A percentile compares a stretch with the other conserved stretches of the same genome.
These are phyloP conservation scores for Curvularia sp. DNA, from an alignment of 2,329 filamentous ascomycete species.

Conservation along the genomic window DNA sequence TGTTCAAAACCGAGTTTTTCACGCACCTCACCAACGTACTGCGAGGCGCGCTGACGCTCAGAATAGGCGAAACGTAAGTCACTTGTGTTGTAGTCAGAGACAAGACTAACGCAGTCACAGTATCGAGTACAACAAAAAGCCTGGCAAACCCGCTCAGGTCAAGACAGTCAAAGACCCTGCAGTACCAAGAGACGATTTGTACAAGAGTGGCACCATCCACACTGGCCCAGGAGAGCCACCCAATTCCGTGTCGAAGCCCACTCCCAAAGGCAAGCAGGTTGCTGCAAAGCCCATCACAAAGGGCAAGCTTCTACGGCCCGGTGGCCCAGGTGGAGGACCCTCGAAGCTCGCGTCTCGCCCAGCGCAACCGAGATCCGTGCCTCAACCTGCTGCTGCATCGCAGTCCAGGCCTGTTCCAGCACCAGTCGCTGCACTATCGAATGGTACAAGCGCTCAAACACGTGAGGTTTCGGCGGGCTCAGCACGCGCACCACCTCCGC, in stretches of 20 bases:
- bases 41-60: conserved; percentile 80
- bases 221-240: conserved; percentile 84
- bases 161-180: conserved; percentile 90
- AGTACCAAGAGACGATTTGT: conserved; percentile 74
- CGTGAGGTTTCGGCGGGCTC: conserved; percentile 51
- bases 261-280: conserved; percentile 84
- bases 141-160: conserved; percentile 85
- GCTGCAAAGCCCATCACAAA: conserved; percentile 89
- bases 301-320: conserved; percentile 89
- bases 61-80: conserved; percentile 72
- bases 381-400: conserved; percentile 50
- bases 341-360: conserved; percentile 70
- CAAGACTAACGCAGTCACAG: conserved; percentile 45
- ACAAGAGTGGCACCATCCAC: conserved; percentile 93
- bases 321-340: conserved; percentile 81
- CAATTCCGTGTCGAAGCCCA: conserved; percentile 81
- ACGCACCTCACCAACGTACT: conserved; percentile 85
- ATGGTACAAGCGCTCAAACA: conserved; percentile 52
- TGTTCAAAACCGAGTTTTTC: conserved; percentile 97
- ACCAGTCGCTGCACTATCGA: conserved; percentile 61
- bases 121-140: conserved; percentile 98
- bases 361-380: conserved; percentile 47
- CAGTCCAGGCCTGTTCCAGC: conserved; percentile 61
- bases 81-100: neutral
- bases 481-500: conserved; percentile 54